Base-by-base conservation (phyloP, 2,329 filamentous ascomycete genomes). In the Teratosphaeria viscida region DNA sequence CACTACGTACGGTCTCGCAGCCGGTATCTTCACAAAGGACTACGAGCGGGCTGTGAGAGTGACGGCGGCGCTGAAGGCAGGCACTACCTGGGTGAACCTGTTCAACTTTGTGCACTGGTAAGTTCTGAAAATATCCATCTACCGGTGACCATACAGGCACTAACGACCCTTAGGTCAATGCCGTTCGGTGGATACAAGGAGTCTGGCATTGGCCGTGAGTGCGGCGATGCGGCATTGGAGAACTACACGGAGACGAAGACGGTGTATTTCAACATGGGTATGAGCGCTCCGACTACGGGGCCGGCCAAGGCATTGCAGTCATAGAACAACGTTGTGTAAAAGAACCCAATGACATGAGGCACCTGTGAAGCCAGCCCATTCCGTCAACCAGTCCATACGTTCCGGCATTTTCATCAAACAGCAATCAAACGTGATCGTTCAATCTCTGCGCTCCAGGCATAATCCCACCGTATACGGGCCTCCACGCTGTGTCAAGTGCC, bases 21-120 rank as follows among this genome's bases (percentile, higher is more conserved):
- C 84, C 3, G 81, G 88, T 0, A 81, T 94, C 1, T 94, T 90
- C 71, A 90, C 88, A 0, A 76, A 80, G 62, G 84, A 92, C 69
- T 74, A 92, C 26, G 72, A 67, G 1, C 63, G 74, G 23, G 76
- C 72, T 2, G 57, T 78, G 16, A 67, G 73, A 16, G 63, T 78
- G 32, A 76, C 76, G 5, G 72, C 69, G 61, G 70, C 73, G 60
- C 72, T 78, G 55, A 75, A 92, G 71, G 80, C 82, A 27, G 89
- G 86, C 74, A 78, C 78, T 14, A 73, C 79, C 5, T 77, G 79
- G 57, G 78, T 80, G 66, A 80, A 80, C 61, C 16, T 43, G 37
- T 43, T 43, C 11, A 43, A 43, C 11, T 43, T 43, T 62, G 60
- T 27, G 62, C 63, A 68, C 73, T 66, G 68, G 66, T 60, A 5